These are phyloP conservation scores for Vigna reflexopilosa DNA, from an alignment of 306 rosid genomes.

Conservation along the genomic window DNA sequence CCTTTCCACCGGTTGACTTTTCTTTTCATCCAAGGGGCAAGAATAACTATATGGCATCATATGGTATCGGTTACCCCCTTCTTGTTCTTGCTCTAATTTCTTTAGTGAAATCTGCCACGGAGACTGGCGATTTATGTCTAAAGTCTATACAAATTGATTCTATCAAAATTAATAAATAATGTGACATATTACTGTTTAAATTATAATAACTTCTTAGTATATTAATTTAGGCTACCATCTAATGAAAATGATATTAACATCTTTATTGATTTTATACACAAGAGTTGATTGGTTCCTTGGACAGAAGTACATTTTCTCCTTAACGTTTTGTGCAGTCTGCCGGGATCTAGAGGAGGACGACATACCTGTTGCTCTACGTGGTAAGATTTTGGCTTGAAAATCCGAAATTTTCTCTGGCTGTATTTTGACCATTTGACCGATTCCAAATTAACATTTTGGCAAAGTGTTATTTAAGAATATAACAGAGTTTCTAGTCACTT, in stretches of 20 bases:
- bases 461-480: no score
- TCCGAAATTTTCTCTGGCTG: background rate
- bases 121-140: background rate
- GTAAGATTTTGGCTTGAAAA: slow-evolving; percentile 13
- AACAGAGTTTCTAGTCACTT: no score
- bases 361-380: background rate
- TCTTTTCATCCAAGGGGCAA: slow-evolving; percentile 17
- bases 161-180: background rate
- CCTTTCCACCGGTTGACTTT: slow-evolving; percentile 27
- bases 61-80: slow-evolving; percentile 23
- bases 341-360: background rate
- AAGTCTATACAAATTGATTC: background rate
- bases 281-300: background rate
- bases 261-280: background rate
- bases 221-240: background rate
- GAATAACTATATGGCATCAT: background rate
- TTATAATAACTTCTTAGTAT: background rate
- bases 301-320: background rate
- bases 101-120: slow-evolving; percentile 12
- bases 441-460: no score
- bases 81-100: background rate
- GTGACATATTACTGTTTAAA: slow-evolving; percentile 1
- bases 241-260: background rate
- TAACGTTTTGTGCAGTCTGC: background rate
- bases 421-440: background rate